Conservation (phyloP, 2,329 filamentous ascomycete genomes). For the Pestalotiopsis sp. region DNA sequence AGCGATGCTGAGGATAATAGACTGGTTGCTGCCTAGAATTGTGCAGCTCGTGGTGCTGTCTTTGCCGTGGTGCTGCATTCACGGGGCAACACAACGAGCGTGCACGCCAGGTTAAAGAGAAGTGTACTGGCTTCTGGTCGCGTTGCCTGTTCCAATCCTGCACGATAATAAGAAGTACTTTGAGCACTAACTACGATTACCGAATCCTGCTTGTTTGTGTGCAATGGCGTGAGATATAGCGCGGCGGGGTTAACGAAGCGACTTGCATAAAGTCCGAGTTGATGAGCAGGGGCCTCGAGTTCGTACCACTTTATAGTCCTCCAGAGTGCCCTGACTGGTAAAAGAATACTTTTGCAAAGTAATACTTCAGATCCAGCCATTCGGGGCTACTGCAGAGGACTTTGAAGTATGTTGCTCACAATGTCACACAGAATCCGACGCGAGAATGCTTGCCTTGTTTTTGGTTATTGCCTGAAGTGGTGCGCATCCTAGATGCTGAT, state of each 20-base stretch:
- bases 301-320: background rate
- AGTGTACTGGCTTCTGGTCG: background rate
- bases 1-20: background rate
- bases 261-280: background rate
- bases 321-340: background rate
- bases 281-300: background rate
- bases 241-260: background rate
- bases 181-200: background rate
- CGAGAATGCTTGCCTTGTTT: background rate
- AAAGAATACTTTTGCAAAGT: background rate
- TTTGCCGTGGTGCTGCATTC: background rate
- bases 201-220: background rate
- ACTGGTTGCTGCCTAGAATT: background rate
- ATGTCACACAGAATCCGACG: background rate
- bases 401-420: background rate
- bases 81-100: background rate
- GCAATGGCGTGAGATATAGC: background rate
- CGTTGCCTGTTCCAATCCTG: background rate
- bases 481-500: background rate
- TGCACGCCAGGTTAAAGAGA: background rate
- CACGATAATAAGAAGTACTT: background rate
- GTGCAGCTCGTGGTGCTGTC: background rate
- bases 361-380: background rate
- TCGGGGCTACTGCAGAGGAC: background rate
- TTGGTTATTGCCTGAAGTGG: background rate